Percentiles rank a stretch among this genome's conserved stretches.
Conservation (phyloP, 2,329 filamentous ascomycete genomes). For the Raffaelea arxii region DNA sequence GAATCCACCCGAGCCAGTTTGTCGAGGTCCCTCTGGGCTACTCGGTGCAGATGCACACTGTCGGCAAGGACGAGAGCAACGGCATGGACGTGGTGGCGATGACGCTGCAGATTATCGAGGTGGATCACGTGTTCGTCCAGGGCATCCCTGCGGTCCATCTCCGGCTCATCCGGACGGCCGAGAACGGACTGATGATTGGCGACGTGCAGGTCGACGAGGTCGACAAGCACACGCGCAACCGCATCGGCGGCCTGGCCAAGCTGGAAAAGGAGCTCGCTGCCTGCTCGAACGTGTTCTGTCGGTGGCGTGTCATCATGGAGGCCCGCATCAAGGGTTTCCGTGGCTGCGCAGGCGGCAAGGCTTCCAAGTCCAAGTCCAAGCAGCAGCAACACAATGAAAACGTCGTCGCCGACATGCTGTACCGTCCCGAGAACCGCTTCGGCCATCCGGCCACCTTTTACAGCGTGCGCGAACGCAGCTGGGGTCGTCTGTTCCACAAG, state of each 20-base stretch:
- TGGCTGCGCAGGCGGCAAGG: constrained; percentile 28
- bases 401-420: not conserved
- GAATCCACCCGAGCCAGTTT: no score
- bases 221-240: not conserved
- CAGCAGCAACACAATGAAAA: not conserved
- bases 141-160: constrained; percentile 47
- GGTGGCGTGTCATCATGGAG: constrained; percentile 41
- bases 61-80: constrained; percentile 39
- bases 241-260: not conserved
- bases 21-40: constrained; percentile 36
- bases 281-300: constrained; percentile 41
- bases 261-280: constrained; percentile 18
- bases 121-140: constrained; percentile 45
- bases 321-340: constrained; percentile 25
- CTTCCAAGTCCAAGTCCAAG: constrained; percentile 5
- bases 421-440: not conserved
- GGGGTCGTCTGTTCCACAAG: constrained; percentile 24
- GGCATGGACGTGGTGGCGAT: constrained; percentile 42
- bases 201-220: constrained; percentile 28
- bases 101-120: constrained; percentile 49
- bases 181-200: constrained; percentile 45
- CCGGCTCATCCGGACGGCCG: constrained; percentile 49
- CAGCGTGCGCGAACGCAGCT: constrained; percentile 15
- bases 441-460: constrained; percentile 3
- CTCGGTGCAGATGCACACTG: constrained; percentile 31